phyloP scores from a whole-genome alignment of 2,329 filamentous ascomycete species.

The Sordariomycetes sp. region DNA sequence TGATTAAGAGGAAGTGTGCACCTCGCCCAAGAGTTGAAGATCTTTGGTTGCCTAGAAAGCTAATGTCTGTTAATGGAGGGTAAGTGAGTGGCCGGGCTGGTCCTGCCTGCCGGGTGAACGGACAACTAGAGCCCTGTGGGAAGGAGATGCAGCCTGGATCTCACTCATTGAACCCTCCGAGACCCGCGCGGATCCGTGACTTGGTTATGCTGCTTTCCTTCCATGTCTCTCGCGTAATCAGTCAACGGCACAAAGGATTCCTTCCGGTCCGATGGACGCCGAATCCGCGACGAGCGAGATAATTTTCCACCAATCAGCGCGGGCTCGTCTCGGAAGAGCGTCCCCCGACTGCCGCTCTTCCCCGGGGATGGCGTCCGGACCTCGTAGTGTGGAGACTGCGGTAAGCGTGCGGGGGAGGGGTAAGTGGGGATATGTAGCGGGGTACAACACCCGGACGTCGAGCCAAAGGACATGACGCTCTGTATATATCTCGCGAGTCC shows the following conservation, averaged over 20 bases:
- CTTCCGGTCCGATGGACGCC: too few relatives aligned
- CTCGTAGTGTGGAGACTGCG: not conserved
- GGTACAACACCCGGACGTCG: not conserved
- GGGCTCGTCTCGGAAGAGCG: not conserved
- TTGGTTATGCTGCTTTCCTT: too few relatives aligned
- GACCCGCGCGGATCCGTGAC: too few relatives aligned
- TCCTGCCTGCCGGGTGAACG: not conserved
- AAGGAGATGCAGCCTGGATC: too few relatives aligned
- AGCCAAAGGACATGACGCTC: too few relatives aligned
- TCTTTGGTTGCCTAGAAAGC: constrained; percentile 1
- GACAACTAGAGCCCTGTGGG: not conserved
- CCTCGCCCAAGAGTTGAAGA: not conserved
- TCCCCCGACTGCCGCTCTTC: not conserved
- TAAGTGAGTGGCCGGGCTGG: too few relatives aligned
- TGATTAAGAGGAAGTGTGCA: not conserved
- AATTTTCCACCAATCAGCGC: not conserved
- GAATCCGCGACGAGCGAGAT: too few relatives aligned
- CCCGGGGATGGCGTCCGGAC: not conserved
- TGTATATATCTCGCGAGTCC: not conserved
- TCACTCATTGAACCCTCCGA: too few relatives aligned
- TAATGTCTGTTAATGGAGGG: too few relatives aligned
- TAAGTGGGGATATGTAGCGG: not conserved
- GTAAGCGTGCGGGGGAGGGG: not conserved
- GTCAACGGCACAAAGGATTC: too few relatives aligned
- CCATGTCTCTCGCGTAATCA: too few relatives aligned